Evolutionary conservation across 1,139 yeast species (phyloP), one percentile per base, ranked within the genome.

Genomic region (Zhuliangozyma parablackwelliae): DNA sequence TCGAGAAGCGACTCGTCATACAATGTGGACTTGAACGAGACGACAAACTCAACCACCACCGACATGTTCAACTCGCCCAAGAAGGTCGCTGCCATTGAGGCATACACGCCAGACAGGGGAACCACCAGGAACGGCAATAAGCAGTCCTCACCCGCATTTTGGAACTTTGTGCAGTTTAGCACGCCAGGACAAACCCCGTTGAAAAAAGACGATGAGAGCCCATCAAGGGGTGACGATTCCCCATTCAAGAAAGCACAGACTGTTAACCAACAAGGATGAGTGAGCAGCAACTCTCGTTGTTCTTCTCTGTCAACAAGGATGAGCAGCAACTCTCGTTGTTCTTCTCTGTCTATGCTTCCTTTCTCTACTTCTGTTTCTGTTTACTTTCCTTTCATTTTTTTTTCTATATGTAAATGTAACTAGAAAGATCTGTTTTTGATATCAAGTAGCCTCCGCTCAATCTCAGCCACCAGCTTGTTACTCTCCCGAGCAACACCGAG

Each of bases 51-150:
- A 7, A 23, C 24, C 24, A 30, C 37, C 11, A 31, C 41, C 7
- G 65, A 65, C 50, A 50, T 68, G 32, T 71, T 68, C 47, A 63
- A 72, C 2, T 65, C 75, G 43, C 78, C 78, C 7, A 82, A 78
- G 51, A 77, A 77, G 37, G 71, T 79, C 12, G 69, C 77, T 24
- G 86, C 87, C 7, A 64, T 82, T 42, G 94, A 84, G 55, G 92
- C 94, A 1, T 84, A 82, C 49, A 85, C 95, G 0, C 94, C 95
- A 1, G 94, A 84, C 49, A 62, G 94, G 34, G 92, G 92, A 1
- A 69, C 77, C 23, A 67, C 70, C 12, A 12, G 23, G 16, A 25
- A 13, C 20, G 33, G 50, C 30, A 40, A 50, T 42, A 65, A 66
- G 47, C 80, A 74, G 50, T 69, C 76, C 13, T 79, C 87, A 1